Evolutionary conservation across 345 rosid genomes (phyloP), one percentile per base, ranked within the genome.

Genomic region (Fremontodendron californicum): DNA sequence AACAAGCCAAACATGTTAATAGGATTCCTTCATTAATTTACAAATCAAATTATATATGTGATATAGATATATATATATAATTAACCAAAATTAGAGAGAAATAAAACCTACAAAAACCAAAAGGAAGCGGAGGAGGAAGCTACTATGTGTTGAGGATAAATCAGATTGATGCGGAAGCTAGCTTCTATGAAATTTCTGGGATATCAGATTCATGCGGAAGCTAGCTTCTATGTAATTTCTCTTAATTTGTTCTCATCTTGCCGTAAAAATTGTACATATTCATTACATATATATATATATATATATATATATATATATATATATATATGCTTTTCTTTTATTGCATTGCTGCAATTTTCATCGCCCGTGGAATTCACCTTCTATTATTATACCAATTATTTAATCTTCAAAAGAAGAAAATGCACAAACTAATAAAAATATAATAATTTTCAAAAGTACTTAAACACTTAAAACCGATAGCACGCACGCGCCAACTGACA

Each of bases 171-270:
- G 29, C 7, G 65, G n/a, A 27, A 60, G 8, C 35, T 25, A 58
- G 33, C 29, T 60, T 29, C 65, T 11, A 60, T 27, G 65, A 5
- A 60, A 60, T 60, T 60, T 60, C 65, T 60, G 12, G 39, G 65
- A 35, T 60, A 2, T n/a, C 11, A 54, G 8, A 54, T 21, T n/a
- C 27, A 21, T 35, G 65, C 18, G 12, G 65, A 60, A 58, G 64
- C 62, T 57, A 58, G 64, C 65, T 61, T 61, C 66, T 61, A 3
- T 61, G 66, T 61, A 31, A 15, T 61, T 61, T 61, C 66, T 39
- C 39, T 6, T 19, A 31, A 29, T 31, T 31, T 61, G 66, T 61
- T 31, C 40, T 61, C 66, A 13, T 60, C 39, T 29, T 39, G 7
- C 7, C 40, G 21, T 61, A 61, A 31, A 6, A 16, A 61, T 61